Evolutionary conservation across 2,329 filamentous ascomycete species (phyloP), one percentile per base, ranked within the genome.

Genomic region (Penicillium nordicum): DNA sequence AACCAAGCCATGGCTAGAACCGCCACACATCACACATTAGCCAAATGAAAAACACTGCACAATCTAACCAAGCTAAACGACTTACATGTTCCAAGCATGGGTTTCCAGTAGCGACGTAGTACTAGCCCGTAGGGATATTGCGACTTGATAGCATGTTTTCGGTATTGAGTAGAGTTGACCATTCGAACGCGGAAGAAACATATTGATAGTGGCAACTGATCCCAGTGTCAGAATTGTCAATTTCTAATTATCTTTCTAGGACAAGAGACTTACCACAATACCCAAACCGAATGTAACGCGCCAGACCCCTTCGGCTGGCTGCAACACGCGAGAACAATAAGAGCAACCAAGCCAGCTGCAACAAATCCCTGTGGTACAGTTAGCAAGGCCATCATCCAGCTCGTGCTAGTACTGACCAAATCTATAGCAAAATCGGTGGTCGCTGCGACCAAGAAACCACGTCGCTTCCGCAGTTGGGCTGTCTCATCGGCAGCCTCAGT

Each of bases 101-200:
- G 77, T 4, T 77, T 73, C 69, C 76, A 82, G 58, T 82, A 81
- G 32, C 76, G 72, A 59, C 75, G 79, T n/a, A 82, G 47, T 0
- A 76, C 76, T 7, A 82, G 71, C 62, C 65, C 62, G 62, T 82
- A 82, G 0, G 80, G 80, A 5, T 74, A 70, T 45, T 78, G 71
- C 51, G 74, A 77, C 55, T 74, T 73, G 65, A 80, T 77, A 1
- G 79, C 70, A 23, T 75, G 77, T 57, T 76, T 79, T 47, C 75
- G 73, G 62, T 80, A 81, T 10, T 76, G 78, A 12, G 77, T 81
- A 0, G 79, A 80, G 45, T 81, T 77, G 30, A 77, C 72, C 79
- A 83, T 82, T 47, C 78, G 76, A 54, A 81, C 64, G 5, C 81
- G 76, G 63, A 83, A 82, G 69, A 77, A 80, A 66, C 82, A 80